phyloP scores from a whole-genome alignment of 106 monocot genomes.

The Dioscorea dumetorum region DNA sequence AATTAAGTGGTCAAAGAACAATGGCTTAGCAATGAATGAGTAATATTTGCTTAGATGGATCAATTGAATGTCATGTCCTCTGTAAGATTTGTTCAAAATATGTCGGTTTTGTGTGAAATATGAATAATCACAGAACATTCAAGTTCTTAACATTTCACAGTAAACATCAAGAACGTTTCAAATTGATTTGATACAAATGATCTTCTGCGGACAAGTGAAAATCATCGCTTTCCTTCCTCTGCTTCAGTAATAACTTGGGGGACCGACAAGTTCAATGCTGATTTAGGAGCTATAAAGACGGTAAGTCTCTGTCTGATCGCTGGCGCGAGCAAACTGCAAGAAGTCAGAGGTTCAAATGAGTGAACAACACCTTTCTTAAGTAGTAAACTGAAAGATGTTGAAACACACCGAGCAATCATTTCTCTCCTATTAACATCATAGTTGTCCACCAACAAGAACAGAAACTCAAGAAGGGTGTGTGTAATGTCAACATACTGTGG shows the following conservation, averaged over 20 bases:
- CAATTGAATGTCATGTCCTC: no score
- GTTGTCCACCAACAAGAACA: conserved; percentile 76
- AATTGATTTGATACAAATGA: no score
- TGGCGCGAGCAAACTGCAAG: conserved; percentile 33
- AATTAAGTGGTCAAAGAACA: neutral
- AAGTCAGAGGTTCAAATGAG: conserved; percentile 47
- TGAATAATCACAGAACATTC: neutral
- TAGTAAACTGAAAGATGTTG: conserved; percentile 24
- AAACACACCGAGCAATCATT: conserved; percentile 36
- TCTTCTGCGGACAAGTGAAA: no score
- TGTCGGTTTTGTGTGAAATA: neutral
- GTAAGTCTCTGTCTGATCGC: conserved; percentile 37
- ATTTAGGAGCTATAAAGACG: neutral
- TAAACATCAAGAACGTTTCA: no score
- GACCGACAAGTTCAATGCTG: neutral
- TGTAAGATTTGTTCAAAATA: neutral
- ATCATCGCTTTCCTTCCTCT: neutral
- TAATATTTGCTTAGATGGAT: no score
- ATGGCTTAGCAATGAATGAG: neutral
- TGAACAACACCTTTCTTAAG: conserved; percentile 53
- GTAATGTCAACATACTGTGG: conserved; percentile 68
- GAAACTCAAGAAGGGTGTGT: conserved; percentile 61
- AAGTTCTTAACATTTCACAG: neutral
- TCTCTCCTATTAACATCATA: conserved; percentile 64
- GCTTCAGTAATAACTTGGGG: neutral